Base-by-base conservation (phyloP, 176 grass and related monocot genomes). In the Thalia dealbata region DNA sequence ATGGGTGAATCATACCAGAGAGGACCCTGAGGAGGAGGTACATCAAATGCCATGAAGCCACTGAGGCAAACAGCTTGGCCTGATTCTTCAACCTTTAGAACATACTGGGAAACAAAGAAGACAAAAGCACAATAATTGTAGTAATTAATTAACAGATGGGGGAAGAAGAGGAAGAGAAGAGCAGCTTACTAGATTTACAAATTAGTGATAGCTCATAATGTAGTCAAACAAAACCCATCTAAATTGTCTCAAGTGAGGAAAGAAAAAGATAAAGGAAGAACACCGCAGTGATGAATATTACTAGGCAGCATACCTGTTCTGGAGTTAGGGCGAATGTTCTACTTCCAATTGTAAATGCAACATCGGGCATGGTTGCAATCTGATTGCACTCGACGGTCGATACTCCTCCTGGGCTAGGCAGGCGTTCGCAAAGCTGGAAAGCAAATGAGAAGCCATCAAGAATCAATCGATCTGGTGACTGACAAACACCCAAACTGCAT, bases 31-130 rank as follows among this genome's bases (percentile, higher is more conserved):
- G 95, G 85, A 10, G 90, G 61, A 0, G 90, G 95, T 24, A 97
- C 61, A 70, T 97, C 90, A n/a, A 91, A 91, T 18, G 90, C 95
- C 90, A 86, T 93, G 68, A 97, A 92, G 21, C 95, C 90, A 52
- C 90, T 97, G 61, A 97, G 80, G 76, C 95, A 97, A 28, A 91
- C 80, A 23, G 87, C 82, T 82, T 88, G 79, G 28, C 85, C 87
- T 69, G 41, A 43, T 86, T 88, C 73, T 52, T 87, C 83, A 11
- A 93, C 76, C 52, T 97, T 93, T 70, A 97, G 70, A 70, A 97
- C 74, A 61, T 97, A 97, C 95, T 97, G 84, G 30, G 69, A 67
- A 16, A 66, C 9, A 80, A 67, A 54, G 59, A 50, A 23, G 51
- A 75, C n/a, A 45, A 41, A 6, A 25, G 14, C 26, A 14, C 38